Base-by-base conservation (phyloP, 1,284 basidiomycete species). In the Puccinia hordei region DNA sequence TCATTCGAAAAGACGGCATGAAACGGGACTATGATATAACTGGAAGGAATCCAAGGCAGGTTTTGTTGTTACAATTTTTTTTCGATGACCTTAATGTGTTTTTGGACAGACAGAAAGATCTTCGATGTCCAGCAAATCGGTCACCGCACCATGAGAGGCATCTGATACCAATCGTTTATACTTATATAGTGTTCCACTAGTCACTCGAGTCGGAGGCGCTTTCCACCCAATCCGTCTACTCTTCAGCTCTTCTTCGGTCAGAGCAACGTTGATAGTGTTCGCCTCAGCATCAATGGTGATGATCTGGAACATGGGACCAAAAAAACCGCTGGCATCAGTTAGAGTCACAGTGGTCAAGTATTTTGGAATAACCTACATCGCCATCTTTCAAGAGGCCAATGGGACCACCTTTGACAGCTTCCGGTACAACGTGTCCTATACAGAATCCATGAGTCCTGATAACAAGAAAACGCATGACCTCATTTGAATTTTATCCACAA, bases 371-470 rank as follows among this genome's bases (percentile, higher is more conserved):
- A 41, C 71, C 93, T 78, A 90, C 87, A 85, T 97, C 95, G 0
- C 94, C 95, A 84, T 96, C 94, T 82, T 89, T 86, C 6, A 97
- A 92, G 30, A 97, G 89, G 13, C 92, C 94, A 84, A 97, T 96
- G 8, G 94, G 93, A 1, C 94, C 94, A 53, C 94, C 94, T 41
- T 91, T 90, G 84, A 93, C 92, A 8, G 93, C 93, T 86, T 95
- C 93, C 27, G 96, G 96, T 0, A 94, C 93, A 83, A 97, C 93
- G 84, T 97, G 94, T 3, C 94, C 94, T 81, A 95, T 92, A 83
- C 91, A 92, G 88, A 96, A 96, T 19, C 84, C 84, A 81, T 85
- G 85, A 46, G 83, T 71, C 41, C 61, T 81, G 13, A n/a, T n/a
- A n/a, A n/a, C n/a, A n/a, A n/a, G n/a, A n/a, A n/a, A 33, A 44